A percentile compares a stretch with the other conserved stretches of the same genome.
phyloP scores from a whole-genome alignment of 371 early-diverging fungal species.

The Mucor circinelloides region DNA sequence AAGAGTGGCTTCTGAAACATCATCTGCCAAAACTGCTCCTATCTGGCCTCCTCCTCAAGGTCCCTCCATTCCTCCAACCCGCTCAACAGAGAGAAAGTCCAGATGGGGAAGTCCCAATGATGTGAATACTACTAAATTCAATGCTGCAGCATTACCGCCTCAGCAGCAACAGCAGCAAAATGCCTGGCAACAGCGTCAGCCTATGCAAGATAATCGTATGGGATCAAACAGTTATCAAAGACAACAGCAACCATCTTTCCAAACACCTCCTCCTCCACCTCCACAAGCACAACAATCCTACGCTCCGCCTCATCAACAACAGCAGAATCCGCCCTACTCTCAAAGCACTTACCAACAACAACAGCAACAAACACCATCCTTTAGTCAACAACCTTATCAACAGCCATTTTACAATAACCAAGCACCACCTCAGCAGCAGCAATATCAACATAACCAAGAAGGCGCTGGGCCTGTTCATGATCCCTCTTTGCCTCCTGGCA shows the following conservation, averaged over 20 bases:
- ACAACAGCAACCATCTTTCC: neutral
- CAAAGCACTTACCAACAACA: neutral
- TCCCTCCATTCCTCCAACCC: slow-evolving; percentile 15
- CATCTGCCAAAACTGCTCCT: slow-evolving; percentile 8
- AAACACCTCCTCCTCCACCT: neutral
- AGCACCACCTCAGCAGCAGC: neutral
- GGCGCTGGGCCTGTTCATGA: slow-evolving; percentile 33
- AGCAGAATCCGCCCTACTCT: neutral
- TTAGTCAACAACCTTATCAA: slow-evolving; percentile 1
- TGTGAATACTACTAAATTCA: neutral
- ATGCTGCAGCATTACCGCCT: neutral
- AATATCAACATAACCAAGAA: neutral
- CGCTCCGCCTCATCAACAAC: neutral
- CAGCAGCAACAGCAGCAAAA: slow-evolving; percentile 23
- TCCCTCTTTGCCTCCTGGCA: slow-evolving; percentile 34
- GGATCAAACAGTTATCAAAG: neutral
- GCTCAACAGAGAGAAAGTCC: slow-evolving; percentile 17
- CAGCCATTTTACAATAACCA: neutral
- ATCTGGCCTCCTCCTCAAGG: slow-evolving; percentile 26
- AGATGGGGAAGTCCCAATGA: slow-evolving; percentile 18
- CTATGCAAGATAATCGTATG: slow-evolving; percentile 11
- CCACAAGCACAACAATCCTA: neutral
- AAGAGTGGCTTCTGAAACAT: neutral
- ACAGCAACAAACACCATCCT: neutral
- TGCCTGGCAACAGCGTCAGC: slow-evolving; percentile 21